Base-by-base conservation (phyloP, 305 asterid species). In the Fraxinus angustifolia region DNA sequence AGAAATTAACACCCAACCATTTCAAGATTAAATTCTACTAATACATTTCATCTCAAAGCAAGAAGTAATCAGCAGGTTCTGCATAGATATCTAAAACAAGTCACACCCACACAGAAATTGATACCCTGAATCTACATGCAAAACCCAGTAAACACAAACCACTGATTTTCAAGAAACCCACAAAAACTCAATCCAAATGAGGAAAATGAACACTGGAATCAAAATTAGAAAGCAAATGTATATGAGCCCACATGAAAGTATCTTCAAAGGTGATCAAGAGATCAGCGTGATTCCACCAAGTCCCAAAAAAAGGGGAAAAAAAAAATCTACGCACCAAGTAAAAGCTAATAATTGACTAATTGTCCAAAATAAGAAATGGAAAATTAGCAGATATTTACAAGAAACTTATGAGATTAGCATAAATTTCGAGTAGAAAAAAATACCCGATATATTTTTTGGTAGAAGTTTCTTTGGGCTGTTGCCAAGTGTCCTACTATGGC, bases 11-110 rank as follows among this genome's bases (percentile, higher is more conserved):
- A 21, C 36, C 74, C 6, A 74, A 60, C 75, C 70, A 81, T 11
- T 33, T 38, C 36, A 74, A 30, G 19, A 68, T 68, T 79, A 38
- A 42, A 38, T 17, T 58, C 33, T 58, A 68, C 38, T 10, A 62
- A 62, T 62, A 68, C 74, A 68, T 30, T 68, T 68, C 38, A 68
- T 68, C 10, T 68, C 74, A 68, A 67, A 68, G 74, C 38, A 30
- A 2, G 34, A 4, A 70, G 8, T 31, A 12, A 30, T 70, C 21
- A 30, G 19, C 75, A 70, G 40, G 31, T 30, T 70, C 40, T 14
- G 11, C 73, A 23, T 23, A 62, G 48, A 38, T 35, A 53, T 53
- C 65, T 19, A 60, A 21, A 65, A 65, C 73, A 65, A 65, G 17
- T 28, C 26, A 65, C 17, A 65, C 33, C 33, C 72, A 23, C 34